Conservation (phyloP, 768 basidiomycete species). For the Gautieria morchelliformis region DNA sequence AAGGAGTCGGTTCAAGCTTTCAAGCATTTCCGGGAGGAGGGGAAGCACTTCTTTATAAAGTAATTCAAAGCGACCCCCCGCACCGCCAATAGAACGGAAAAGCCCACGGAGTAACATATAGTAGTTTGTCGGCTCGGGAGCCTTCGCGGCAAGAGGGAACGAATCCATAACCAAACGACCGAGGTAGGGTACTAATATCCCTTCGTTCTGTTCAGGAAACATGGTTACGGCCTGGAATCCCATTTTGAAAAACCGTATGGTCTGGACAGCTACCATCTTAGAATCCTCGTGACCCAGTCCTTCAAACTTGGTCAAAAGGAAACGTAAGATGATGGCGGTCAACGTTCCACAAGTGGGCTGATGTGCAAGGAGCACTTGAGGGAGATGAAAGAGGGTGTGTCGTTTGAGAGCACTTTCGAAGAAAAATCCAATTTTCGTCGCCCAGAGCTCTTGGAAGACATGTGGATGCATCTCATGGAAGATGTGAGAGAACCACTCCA, state of each 20-base stretch:
- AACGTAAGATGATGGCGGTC: constrained; percentile 80
- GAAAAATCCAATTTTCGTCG: constrained; percentile 84
- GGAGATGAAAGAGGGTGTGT: constrained; percentile 70
- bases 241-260: constrained; percentile 91
- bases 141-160: constrained; percentile 87
- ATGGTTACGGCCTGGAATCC: constrained; percentile 79
- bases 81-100: constrained; percentile 88
- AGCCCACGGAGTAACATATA: constrained; percentile 86
- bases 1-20: constrained; percentile 86
- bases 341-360: constrained; percentile 72
- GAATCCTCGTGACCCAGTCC: constrained; percentile 81
- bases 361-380: constrained; percentile 72
- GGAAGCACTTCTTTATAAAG: constrained; percentile 95
- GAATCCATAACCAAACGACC: constrained; percentile 93
- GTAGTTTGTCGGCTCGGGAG: constrained; percentile 84
- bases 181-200: constrained; percentile 87
- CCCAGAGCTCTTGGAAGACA: constrained; percentile 96
- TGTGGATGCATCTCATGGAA: constrained; percentile 79
- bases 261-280: constrained; percentile 59
- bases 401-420: constrained; percentile 72
- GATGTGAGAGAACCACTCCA: constrained; percentile 72
- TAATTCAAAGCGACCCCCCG: constrained; percentile 86
- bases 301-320: constrained; percentile 74
- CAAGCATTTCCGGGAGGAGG: constrained; percentile 93
- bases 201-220: constrained; percentile 71